Base-by-base conservation (phyloP, 768 basidiomycete species). In the Mycena galericulata region DNA sequence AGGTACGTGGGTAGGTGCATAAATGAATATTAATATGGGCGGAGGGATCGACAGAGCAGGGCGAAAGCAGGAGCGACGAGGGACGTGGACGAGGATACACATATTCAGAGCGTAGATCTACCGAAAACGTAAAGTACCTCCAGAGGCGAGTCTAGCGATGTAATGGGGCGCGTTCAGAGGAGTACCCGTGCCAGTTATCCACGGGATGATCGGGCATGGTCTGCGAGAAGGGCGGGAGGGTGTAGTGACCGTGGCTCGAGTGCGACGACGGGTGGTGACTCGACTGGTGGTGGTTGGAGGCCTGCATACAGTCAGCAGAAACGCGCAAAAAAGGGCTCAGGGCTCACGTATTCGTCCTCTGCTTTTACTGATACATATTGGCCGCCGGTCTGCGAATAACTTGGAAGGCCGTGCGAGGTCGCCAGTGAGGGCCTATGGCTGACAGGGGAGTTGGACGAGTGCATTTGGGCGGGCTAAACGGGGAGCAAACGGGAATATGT, bases 401-500 rank as follows among this genome's bases (percentile, higher is more conserved):
- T 81, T 26, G 85, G 69, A 30, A 87, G 75, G 26, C 75, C 70
- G 60, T 84, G 81, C 49, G 80, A 81, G 66, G 79, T 79, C 0
- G 84, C 77, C 43, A 85, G 64, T 14, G 73, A 36, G 17, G 68
- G 69, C 32, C 69, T 30, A 47, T 88, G 87, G 50, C 84, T 83
- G 17, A 83, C 78, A 15, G 87, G 82, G 26, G 87, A 83, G 59
- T 65, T 61, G 51, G 59, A 50, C 29, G 70, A 40, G 55, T 72
- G 90, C 82, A 92, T 89, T 79, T 88, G 88, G 67, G 87, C 80
- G 74, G 91, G 91, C 90, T 92, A 83, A 81, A 84, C 79, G 78
- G 81, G 72, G 78, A 77, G 83, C 77, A 78, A 72, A 78, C 76
- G 75, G 75, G 72, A 74, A 32, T 72, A 73, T 73, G 85, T 89